A percentile compares a stretch with the other conserved stretches of the same genome.
Evolutionary conservation across 192 early-diverging fungal species (phyloP).

Genomic region (Thoreauomyces humboldtii): DNA sequence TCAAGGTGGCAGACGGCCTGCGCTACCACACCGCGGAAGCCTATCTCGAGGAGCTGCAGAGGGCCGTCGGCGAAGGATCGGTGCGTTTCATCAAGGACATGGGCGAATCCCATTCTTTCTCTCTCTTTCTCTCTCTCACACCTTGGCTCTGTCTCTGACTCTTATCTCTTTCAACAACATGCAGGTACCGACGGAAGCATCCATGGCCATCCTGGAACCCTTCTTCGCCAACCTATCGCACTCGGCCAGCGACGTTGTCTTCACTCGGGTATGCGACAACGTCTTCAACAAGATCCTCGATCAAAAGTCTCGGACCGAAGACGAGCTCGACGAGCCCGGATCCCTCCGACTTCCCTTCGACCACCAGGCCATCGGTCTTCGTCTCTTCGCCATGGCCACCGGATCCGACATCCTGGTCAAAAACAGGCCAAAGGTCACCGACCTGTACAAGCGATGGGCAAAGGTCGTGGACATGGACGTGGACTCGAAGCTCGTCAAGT

Average conservation of each 20-base stretch:
- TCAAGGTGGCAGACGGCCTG: conserved; percentile 64
- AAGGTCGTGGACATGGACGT: conserved; percentile 17
- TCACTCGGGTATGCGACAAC: conserved; percentile 32
- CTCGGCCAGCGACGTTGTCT: conserved; percentile 47
- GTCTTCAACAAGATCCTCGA: conserved; percentile 50
- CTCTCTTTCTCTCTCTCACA: too few species aligned
- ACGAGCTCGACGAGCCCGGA: background rate
- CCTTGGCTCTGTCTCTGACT: too few species aligned
- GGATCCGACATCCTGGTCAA: conserved; percentile 21
- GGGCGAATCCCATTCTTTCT: too few species aligned
- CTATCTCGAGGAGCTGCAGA: conserved; percentile 70
- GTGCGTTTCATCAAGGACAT: background rate
- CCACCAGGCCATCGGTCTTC: background rate
- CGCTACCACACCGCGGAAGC: conserved; percentile 70
- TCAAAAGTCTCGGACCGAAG: conserved; percentile 9
- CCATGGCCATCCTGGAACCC: conserved; percentile 48
- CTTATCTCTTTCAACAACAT: too few species aligned
- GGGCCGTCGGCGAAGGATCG: conserved; percentile 54
- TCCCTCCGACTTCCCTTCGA: conserved; percentile 3
- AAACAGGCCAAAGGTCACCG: conserved; percentile 36
- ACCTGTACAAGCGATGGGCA: conserved; percentile 39
- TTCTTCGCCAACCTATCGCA: conserved; percentile 50
- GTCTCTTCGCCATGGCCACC: conserved; percentile 4
- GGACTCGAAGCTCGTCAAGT: too few species aligned
- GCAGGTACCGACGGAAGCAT: conserved; percentile 17